A percentile compares a stretch with the other conserved stretches of the same genome.
Conservation (phyloP, 441 rosid genomes). For the Monsonia emarginata region DNA sequence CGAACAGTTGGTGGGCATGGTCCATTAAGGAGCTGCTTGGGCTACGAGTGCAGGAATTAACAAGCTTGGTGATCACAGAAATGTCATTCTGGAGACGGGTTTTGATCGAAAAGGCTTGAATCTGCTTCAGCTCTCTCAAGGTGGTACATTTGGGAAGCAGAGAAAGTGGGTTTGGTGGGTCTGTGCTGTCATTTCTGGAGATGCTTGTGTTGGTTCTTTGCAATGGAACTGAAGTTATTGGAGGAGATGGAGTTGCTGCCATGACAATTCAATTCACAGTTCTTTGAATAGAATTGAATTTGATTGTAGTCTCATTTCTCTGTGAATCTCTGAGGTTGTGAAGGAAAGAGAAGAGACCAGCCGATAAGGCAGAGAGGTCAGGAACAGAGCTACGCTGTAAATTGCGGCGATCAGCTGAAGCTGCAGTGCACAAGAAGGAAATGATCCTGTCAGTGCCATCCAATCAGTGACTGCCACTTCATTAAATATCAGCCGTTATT, state of each 20-base stretch:
- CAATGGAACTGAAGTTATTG: slow-evolving; percentile 16
- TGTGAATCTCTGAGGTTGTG: background rate
- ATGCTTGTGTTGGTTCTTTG: slow-evolving; percentile 7
- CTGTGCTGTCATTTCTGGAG: slow-evolving; percentile 6
- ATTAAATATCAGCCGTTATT: background rate
- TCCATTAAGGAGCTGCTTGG: slow-evolving; percentile 40
- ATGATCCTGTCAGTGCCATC: background rate
- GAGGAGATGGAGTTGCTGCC: slow-evolving; percentile 30
- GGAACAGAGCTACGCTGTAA: background rate
- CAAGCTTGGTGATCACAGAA: slow-evolving; percentile 36
- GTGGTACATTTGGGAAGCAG: slow-evolving; percentile 42
- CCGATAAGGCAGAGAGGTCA: background rate
- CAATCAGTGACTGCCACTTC: background rate
- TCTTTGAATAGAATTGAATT: background rate
- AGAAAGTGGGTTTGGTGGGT: slow-evolving; percentile 27
- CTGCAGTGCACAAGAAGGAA: background rate
- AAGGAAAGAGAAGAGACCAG: background rate
- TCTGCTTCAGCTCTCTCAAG: slow-evolving; percentile 49
- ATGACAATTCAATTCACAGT: slow-evolving; percentile 16
- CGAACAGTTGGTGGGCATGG: slow-evolving; percentile 57
- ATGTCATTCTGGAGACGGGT: slow-evolving; percentile 39
- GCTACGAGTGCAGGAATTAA: slow-evolving; percentile 34
- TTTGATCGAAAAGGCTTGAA: slow-evolving; percentile 59
- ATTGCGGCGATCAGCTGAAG: background rate
- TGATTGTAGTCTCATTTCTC: background rate